These are phyloP conservation scores for Paspalum vaginatum DNA, from an alignment of 176 grass and related monocot genomes.

Conservation along the genomic window DNA sequence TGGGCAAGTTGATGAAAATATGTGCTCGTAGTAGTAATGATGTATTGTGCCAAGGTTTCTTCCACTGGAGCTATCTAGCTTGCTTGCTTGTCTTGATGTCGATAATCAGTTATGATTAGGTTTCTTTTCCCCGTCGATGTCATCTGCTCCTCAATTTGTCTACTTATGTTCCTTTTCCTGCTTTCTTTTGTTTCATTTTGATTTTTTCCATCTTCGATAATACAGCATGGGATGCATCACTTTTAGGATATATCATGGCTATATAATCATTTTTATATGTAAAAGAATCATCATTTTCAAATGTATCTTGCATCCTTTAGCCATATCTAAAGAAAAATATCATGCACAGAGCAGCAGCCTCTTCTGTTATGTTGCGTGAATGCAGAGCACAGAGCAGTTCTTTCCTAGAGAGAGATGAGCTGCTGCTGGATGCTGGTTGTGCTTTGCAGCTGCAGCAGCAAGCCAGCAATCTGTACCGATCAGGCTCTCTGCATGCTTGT, in stretches of 20 bases:
- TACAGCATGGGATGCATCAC: not conserved
- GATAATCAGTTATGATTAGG: not conserved
- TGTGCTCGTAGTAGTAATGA: not conserved
- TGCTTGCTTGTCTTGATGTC: not conserved
- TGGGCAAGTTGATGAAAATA: not conserved
- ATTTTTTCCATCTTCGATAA: not conserved
- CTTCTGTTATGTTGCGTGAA: not conserved
- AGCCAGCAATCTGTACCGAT: no score
- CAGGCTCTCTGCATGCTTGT: not conserved
- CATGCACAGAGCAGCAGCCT: not conserved
- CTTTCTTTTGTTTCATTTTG: not conserved
- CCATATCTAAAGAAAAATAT: not conserved
- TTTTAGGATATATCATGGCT: not conserved
- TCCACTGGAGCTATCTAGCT: not conserved
- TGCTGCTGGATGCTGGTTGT: no score
- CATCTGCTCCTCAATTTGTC: not conserved
- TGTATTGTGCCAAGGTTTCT: not conserved
- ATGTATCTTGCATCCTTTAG: not conserved
- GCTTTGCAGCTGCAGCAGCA: no score
- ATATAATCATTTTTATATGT: not conserved
- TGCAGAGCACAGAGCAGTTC: not conserved
- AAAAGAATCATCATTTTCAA: not conserved
- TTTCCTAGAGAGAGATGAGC: not conserved
- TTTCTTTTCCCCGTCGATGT: not conserved
- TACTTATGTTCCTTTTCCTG: not conserved